Base-by-base conservation (phyloP, 1,284 basidiomycete genomes). In the Sanghuangporus weigelae region DNA sequence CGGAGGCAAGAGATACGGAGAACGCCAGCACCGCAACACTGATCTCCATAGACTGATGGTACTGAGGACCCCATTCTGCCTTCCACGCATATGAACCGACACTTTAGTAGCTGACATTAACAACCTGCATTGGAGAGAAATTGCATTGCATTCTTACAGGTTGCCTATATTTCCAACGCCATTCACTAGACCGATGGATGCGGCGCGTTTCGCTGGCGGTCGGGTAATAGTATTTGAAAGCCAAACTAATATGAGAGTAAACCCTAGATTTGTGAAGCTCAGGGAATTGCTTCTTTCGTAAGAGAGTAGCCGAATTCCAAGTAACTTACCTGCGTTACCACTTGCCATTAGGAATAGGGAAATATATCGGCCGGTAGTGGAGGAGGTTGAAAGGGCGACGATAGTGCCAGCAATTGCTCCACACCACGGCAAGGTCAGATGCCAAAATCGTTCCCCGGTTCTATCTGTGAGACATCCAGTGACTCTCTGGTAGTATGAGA, bases 181-280 rank as follows among this genome's bases (percentile, higher is more conserved):
- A 59, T 72, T 71, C 23, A 69, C 61, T 10, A 68, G 38, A 0
- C 68, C 72, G 35, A 73, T 68, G 7, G 70, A 70, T 16, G 68
- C 66, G 51, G 67, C 70, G 21, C 72, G 66, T 54, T 67, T 71
- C 53, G 68, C 67, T 16, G 71, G 70, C 38, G 69, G 72, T n/a
- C 70, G 57, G 14, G 73, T 71, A 64, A 74, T 67, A 3, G 68
- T 64, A 26, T 70, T 69, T 1, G 66, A 53, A 7, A 73, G 69
- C 58, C 62, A 73, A 8, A 70, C 67, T 12, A 70, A 66, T 0
- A 79, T 83, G 67, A 88, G 77, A 1, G 85, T 80, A 69, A 82
- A 84, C 4, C 59, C 63, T 64, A 42, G 62, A 36, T 68, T 53
- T 21, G 68, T 65, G 64, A 14, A 46, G 12, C 19, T 14, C 3